Percentiles rank a stretch among this genome's conserved stretches.
phyloP scores from a whole-genome alignment of 2,329 filamentous ascomycete genomes.

The Fusarium sp. region DNA sequence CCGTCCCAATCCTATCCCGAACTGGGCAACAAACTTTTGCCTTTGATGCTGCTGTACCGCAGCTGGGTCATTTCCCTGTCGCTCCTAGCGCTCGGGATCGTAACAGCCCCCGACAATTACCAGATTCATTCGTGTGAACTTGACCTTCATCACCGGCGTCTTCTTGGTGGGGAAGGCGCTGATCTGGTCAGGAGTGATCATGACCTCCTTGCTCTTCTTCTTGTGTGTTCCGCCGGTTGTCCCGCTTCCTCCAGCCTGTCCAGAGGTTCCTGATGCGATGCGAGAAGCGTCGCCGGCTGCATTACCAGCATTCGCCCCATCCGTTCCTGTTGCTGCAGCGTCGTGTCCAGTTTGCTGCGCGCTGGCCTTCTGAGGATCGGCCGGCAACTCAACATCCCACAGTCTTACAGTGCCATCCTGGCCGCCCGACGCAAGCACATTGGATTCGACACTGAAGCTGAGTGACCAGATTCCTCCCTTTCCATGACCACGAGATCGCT shows the following conservation, averaged over 20 bases:
- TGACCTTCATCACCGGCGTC: constrained; percentile 91
- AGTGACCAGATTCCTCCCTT: constrained; percentile 95
- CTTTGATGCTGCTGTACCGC: constrained; percentile 19
- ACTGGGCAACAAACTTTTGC: constrained; percentile 30
- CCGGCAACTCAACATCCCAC: constrained; percentile 87
- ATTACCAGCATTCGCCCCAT: constrained; percentile 52
- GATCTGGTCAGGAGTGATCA: constrained; percentile 93
- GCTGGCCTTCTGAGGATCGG: constrained; percentile 72
- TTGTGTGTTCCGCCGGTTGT: constrained; percentile 57
- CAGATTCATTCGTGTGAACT: constrained; percentile 95
- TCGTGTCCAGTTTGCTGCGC: constrained; percentile 59
- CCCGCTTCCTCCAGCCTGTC: constrained; percentile 44
- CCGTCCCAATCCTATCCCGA: constrained; percentile 35
- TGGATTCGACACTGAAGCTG: constrained; percentile 93
- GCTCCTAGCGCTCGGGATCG: constrained; percentile 62
- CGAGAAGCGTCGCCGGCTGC: constrained; percentile 47
- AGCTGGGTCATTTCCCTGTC: constrained; percentile 23
- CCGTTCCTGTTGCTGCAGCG: constrained; percentile 55
- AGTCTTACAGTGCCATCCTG: constrained; percentile 93
- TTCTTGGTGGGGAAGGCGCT: constrained; percentile 96
- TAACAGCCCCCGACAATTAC: constrained; percentile 86
- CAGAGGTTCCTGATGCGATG: constrained; percentile 42
- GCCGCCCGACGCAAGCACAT: constrained; percentile 88
- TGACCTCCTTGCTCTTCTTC: constrained; percentile 91
- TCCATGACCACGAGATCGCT: constrained; percentile 92